A percentile compares a stretch with the other conserved stretches of the same genome.
Evolutionary conservation across 2,329 filamentous ascomycete genomes (phyloP).

Genomic region (Zarea fungicola): DNA sequence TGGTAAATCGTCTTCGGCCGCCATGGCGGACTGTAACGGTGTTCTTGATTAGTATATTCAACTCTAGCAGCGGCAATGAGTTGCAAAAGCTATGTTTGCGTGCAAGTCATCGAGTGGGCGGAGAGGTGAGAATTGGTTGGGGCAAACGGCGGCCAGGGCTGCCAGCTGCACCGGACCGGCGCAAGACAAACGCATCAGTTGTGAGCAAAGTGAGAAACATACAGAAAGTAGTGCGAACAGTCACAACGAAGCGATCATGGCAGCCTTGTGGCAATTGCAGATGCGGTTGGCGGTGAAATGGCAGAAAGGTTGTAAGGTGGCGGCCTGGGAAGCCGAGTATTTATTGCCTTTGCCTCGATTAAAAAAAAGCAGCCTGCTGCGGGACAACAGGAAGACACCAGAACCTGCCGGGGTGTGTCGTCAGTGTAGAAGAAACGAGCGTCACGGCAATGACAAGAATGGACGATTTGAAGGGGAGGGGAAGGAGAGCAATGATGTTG

Average conservation of each 20-base stretch:
- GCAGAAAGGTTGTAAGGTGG: neutral
- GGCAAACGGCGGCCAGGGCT: neutral
- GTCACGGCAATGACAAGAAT: neutral
- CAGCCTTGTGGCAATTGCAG: constrained; percentile 11
- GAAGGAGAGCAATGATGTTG: neutral
- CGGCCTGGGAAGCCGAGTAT: no score
- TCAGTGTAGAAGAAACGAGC: neutral
- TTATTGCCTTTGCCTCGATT: no score
- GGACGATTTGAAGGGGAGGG: neutral
- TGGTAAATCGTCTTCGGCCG: constrained; percentile 29
- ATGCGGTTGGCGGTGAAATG: neutral
- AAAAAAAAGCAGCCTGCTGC: neutral
- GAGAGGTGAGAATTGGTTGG: neutral
- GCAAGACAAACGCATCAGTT: neutral
- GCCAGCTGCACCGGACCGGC: neutral
- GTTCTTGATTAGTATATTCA: neutral
- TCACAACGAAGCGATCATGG: constrained; percentile 9
- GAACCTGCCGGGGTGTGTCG: neutral
- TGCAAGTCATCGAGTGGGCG: neutral
- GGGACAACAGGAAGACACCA: constrained; percentile 1
- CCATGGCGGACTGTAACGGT: constrained; percentile 29
- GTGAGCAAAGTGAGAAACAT: neutral
- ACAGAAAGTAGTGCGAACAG: neutral
- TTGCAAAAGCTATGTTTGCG: neutral
- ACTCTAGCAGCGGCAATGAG: neutral